Percentiles rank a stretch among this genome's conserved stretches.
Evolutionary conservation across 768 basidiomycete species (phyloP).

Genomic region (Atractiella rhizophila): DNA sequence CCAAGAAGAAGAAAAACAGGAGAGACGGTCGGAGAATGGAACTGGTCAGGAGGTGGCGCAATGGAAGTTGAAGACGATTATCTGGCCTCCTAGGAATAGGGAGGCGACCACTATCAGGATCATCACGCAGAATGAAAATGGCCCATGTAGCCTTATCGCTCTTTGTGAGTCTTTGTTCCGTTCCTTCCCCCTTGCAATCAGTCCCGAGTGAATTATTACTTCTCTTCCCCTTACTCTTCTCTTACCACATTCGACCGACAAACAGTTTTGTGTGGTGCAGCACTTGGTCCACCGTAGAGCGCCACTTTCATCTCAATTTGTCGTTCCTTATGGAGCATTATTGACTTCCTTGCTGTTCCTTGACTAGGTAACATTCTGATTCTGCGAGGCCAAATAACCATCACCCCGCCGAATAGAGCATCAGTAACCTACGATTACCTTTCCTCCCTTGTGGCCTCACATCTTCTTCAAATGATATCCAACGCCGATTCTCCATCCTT

Average conservation of each 20-base stretch:
- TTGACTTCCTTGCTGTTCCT: no score
- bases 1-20: no score
- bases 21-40: no score
- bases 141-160: conserved; percentile 75
- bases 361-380: conserved; percentile 62
- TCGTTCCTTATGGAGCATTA: no score
- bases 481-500: conserved; percentile 23
- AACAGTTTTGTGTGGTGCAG: no score
- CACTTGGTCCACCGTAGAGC: no score
- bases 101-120: conserved; percentile 5
- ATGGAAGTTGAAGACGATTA: conserved; percentile 4
- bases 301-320: no score
- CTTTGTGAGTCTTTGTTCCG: conserved; percentile 33
- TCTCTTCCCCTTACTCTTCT: background rate
- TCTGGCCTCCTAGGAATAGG: background rate
- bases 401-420: conserved; percentile 32
- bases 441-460: conserved; percentile 56
- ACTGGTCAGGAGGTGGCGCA: background rate
- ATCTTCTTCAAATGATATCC: conserved; percentile 32
- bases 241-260: background rate
- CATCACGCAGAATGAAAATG: conserved; percentile 21
- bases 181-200: background rate
- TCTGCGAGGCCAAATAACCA: conserved; percentile 51
- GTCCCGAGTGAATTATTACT: background rate
- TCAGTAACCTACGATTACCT: conserved; percentile 65